phyloP scores from a whole-genome alignment of 2,329 filamentous ascomycete genomes.

The Zymoseptoria ardabiliae region DNA sequence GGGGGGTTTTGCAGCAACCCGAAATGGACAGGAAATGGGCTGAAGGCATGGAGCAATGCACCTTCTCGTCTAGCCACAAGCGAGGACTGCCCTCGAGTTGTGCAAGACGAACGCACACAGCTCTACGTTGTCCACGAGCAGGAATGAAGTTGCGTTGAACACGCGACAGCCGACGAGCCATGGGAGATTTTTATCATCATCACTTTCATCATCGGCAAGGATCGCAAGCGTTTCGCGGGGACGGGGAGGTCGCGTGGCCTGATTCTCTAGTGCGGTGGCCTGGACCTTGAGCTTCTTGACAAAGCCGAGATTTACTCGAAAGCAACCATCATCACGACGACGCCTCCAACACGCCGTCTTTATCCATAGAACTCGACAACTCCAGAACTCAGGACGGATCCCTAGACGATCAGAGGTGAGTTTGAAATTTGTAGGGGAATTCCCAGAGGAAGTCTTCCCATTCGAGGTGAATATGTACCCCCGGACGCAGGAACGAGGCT shows the following conservation, averaged over 20 bases:
- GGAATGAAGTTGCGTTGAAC: neutral
- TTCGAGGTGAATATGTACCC: neutral
- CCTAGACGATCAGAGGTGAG: conserved; percentile 6
- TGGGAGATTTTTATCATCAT: neutral
- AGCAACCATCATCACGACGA: neutral
- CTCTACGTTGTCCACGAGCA: neutral
- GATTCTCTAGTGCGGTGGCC: neutral
- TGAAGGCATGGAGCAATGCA: neutral
- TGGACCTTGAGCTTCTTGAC: neutral
- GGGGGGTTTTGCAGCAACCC: neutral
- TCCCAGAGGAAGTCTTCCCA: neutral
- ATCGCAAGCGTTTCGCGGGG: neutral
- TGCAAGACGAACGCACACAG: too few species aligned
- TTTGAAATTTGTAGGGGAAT: conserved; percentile 10
- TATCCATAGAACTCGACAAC: conserved; percentile 7
- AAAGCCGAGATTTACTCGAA: neutral
- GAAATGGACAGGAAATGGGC: neutral
- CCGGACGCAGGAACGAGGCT: neutral
- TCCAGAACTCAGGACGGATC: conserved; percentile 11
- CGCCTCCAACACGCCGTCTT: neutral
- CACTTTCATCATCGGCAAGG: neutral
- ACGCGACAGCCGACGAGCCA: neutral
- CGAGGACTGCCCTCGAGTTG: too few species aligned
- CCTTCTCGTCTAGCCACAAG: too few species aligned
- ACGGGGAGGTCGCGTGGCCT: neutral